These are phyloP conservation scores for Phialocephala subalpina DNA, from an alignment of 2,329 filamentous ascomycete species.

Conservation along the genomic window DNA sequence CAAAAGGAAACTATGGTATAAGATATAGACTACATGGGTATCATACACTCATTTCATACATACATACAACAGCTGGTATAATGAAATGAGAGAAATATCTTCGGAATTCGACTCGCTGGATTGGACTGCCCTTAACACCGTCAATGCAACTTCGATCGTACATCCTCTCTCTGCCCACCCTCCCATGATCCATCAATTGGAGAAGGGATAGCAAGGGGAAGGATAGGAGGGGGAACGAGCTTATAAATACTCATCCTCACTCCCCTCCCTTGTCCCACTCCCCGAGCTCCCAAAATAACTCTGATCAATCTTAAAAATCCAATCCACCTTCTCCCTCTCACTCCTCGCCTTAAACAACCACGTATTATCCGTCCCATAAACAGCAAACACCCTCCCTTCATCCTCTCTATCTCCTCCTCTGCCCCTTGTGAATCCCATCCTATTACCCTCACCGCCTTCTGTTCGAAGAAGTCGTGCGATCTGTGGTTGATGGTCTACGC, in stretches of 20 bases:
- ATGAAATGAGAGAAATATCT: not conserved
- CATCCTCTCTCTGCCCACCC: no score
- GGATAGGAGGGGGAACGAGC: not conserved
- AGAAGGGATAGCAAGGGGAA: no score
- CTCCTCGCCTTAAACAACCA: constrained; percentile 92
- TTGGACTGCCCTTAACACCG: constrained; percentile 11
- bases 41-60: constrained; percentile 33
- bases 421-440: constrained; percentile 23
- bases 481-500: constrained; percentile 92
- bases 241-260: constrained; percentile 25
- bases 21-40: constrained; percentile 27
- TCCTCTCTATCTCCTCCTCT: constrained; percentile 40
- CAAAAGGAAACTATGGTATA: constrained; percentile 5
- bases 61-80: constrained; percentile 1
- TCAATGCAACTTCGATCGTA: constrained; percentile 6
- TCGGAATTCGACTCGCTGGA: not conserved
- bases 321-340: constrained; percentile 93
- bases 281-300: constrained; percentile 43
- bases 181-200: no score
- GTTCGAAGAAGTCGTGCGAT: constrained; percentile 76
- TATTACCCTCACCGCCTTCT: constrained; percentile 30
- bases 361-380: constrained; percentile 94
- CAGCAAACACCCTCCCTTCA: constrained; percentile 75
- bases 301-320: constrained; percentile 95
- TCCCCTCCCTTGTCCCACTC: constrained; percentile 27